Base-by-base conservation (phyloP, 2,329 filamentous ascomycete species). In the Aureobasidium lini region DNA sequence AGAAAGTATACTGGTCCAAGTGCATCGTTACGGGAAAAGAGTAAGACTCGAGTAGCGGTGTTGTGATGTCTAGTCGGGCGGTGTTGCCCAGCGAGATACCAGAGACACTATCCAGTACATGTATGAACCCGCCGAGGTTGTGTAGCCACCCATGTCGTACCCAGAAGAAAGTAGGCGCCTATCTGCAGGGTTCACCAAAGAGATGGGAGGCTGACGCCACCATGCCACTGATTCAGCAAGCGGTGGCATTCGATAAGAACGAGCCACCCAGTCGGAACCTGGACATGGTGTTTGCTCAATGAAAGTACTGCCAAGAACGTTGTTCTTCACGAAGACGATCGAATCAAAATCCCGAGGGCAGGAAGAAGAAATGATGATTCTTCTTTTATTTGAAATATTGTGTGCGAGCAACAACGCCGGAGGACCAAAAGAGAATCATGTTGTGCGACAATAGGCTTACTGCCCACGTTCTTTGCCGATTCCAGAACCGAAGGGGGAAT, bases 71-170 rank as follows among this genome's bases (percentile, higher is more conserved):
- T 57, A 48, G 43, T 31, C 54, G 15, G 43, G 36, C 5, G n/a
- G 18, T 39, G 42, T 39, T 57, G 18, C 32, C 54, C 43, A 48
- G 23, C 43, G 18, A 23, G 54, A 57, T 57, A 57, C 23, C 23
- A 40, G 43, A 48, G 13, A 48, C 34, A 23, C 16, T 39, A 52
- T 36, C 31, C 48, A 52, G 15, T 40, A 40, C 54, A 57, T 57
- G 52, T 56, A 29, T 15, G 53, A 57, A 57, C 18, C 31, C 42
- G 53, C 53, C 53, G 53, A 47, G 32, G 32, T 57, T 57, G 54
- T 48, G 54, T 57, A 57, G 42, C 54, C 34, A 57, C 42, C 42
- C 54, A 47, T 57, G 54, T 57, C 43, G 54, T 57, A 57, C 54
- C n/a, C 28, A 56, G 36, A 54, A 56, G 18, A 46, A 46, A 56